A percentile compares a stretch with the other conserved stretches of the same genome.
These are phyloP conservation scores for Acer yangbiense DNA, from an alignment of 345 rosid genomes.

Conservation along the genomic window DNA sequence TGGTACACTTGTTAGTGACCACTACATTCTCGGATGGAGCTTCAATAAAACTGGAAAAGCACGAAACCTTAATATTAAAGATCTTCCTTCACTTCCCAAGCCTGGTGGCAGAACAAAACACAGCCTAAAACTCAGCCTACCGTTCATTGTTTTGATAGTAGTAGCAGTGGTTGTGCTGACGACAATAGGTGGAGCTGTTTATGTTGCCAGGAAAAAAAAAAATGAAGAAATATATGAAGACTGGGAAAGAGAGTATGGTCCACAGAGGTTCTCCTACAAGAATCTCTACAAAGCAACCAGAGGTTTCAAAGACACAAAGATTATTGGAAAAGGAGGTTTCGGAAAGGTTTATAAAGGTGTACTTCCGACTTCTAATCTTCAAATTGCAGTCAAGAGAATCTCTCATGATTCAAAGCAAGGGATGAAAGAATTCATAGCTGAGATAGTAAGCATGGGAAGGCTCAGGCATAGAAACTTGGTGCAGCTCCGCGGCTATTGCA, in stretches of 20 bases:
- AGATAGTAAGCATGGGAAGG: slow-evolving; percentile 48
- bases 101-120: not conserved
- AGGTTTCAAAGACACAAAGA: slow-evolving; percentile 56
- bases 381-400: slow-evolving; percentile 63
- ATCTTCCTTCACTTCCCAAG: slow-evolving; percentile 55
- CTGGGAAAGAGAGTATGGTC: slow-evolving; percentile 61
- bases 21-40: slow-evolving; percentile 63
- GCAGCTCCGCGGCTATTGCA: slow-evolving; percentile 55
- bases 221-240: slow-evolving; percentile 63
- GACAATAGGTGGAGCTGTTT: slow-evolving; percentile 24
- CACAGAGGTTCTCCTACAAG: slow-evolving; percentile 60
- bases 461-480: slow-evolving; percentile 54
- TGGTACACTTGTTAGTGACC: slow-evolving; percentile 36
- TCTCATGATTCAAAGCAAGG: slow-evolving; percentile 50
- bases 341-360: slow-evolving; percentile 60
- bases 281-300: slow-evolving; percentile 57
- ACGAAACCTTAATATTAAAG: slow-evolving; percentile 34
- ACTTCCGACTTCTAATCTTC: slow-evolving; percentile 36
- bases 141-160: slow-evolving; percentile 22
- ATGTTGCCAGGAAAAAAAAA: slow-evolving; percentile 36
- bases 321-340: slow-evolving; percentile 54
- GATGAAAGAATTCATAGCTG: slow-evolving; percentile 46
- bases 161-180: slow-evolving; percentile 20
- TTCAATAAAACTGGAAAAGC: slow-evolving; percentile 49
- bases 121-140: not conserved